These are phyloP conservation scores for Trematosphaeria pertusa DNA, from an alignment of 2,329 filamentous ascomycete species.

Conservation along the genomic window DNA sequence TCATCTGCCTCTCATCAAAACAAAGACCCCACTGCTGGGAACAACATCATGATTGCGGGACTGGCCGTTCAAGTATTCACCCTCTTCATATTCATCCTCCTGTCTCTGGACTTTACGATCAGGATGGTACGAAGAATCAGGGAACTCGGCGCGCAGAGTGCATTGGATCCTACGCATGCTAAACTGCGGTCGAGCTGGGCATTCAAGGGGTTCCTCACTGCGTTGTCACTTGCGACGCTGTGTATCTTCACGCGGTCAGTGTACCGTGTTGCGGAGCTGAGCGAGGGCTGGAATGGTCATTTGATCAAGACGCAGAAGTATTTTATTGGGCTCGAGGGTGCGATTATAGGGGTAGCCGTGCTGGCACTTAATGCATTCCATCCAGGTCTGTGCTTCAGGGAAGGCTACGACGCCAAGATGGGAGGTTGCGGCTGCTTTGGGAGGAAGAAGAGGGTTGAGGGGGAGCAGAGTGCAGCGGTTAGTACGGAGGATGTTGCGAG, in stretches of 20 bases:
- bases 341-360: conserved; percentile 40
- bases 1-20: conserved; percentile 39
- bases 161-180: conserved; percentile 33
- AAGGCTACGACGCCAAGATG: conserved; percentile 26
- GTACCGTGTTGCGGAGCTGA: conserved; percentile 71
- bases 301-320: conserved; percentile 58
- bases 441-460: conserved; percentile 14
- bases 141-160: conserved; percentile 26
- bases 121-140: conserved; percentile 32
- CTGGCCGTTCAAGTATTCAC: conserved; percentile 54
- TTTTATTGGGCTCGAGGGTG: conserved; percentile 49
- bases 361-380: conserved; percentile 46
- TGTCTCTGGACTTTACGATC: conserved; percentile 51
- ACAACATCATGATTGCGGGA: conserved; percentile 55
- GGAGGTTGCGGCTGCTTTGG: conserved; percentile 26
- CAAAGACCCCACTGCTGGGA: conserved; percentile 46
- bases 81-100: conserved; percentile 50
- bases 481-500: conserved; percentile 13
- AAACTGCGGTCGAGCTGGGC: conserved; percentile 40
- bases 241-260: conserved; percentile 70
- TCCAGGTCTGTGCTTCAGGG: conserved; percentile 46
- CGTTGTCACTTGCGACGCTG: conserved; percentile 64
- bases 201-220: conserved; percentile 64
- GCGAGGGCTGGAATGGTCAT: conserved; percentile 66
- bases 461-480: conserved; percentile 8